These are phyloP conservation scores for Exophiala sideris DNA, from an alignment of 2,329 filamentous ascomycete species.

Conservation along the genomic window DNA sequence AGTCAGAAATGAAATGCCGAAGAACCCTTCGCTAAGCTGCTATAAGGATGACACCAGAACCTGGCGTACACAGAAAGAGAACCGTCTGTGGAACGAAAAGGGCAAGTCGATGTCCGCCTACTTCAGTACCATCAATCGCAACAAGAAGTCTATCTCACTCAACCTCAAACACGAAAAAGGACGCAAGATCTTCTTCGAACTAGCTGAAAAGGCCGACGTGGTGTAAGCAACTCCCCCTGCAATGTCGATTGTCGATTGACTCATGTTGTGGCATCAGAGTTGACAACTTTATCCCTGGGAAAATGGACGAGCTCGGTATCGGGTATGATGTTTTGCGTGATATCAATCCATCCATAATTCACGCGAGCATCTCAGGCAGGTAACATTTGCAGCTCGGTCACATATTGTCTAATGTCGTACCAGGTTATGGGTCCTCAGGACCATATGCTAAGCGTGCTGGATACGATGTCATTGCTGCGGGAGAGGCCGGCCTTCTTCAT, in stretches of 20 bases:
- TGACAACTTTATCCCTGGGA: slow-evolving; percentile 37
- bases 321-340: slow-evolving; percentile 38
- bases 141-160: slow-evolving; percentile 22
- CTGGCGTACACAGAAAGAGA: slow-evolving; percentile 20
- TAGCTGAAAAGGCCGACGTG: slow-evolving; percentile 33
- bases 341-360: slow-evolving; percentile 46
- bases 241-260: background rate
- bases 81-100: slow-evolving; percentile 2
- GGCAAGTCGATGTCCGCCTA: slow-evolving; percentile 35
- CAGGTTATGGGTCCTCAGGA: slow-evolving; percentile 49
- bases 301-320: slow-evolving; percentile 45
- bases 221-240: slow-evolving; percentile 1
- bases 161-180: slow-evolving; percentile 18
- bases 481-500: slow-evolving; percentile 17
- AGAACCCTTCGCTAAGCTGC: background rate
- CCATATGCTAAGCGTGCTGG: slow-evolving; percentile 30
- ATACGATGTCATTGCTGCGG: slow-evolving; percentile 18
- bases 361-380: slow-evolving; percentile 47
- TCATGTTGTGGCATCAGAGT: slow-evolving; percentile 8
- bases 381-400: background rate
- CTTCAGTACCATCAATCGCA: slow-evolving; percentile 26
- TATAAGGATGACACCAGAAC: slow-evolving; percentile 18
- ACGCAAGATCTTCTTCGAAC: slow-evolving; percentile 5
- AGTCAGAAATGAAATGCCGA: slow-evolving; percentile 3
- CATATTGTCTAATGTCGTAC: background rate